A percentile compares a stretch with the other conserved stretches of the same genome.
Evolutionary conservation across 192 early-diverging fungal species (phyloP).

Genomic region (Backusella sp.): DNA sequence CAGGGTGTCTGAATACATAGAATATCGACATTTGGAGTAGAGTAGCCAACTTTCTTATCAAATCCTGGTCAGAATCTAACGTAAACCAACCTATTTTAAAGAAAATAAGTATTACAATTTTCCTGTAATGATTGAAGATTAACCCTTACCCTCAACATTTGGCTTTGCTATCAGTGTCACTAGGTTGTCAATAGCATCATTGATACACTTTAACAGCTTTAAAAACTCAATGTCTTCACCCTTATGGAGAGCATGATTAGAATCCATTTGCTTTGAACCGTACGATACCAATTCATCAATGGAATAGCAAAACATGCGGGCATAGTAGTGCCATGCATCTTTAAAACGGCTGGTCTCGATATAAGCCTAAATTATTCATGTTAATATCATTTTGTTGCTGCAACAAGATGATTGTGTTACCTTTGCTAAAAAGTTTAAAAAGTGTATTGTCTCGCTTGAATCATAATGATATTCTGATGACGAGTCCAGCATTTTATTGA

Average conservation of each 20-base stretch:
- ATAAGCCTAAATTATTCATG: constrained; percentile 21
- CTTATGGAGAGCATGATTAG: constrained; percentile 21
- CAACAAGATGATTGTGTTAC: neutral
- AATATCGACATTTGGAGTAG: constrained; percentile 25
- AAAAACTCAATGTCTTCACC: constrained; percentile 41
- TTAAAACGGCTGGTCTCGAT: constrained; percentile 22
- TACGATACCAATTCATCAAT: constrained; percentile 32
- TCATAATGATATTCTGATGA: constrained; percentile 1
- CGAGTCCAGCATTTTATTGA: neutral
- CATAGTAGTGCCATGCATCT: constrained; percentile 40
- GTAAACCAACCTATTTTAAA: constrained; percentile 12
- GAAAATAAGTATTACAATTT: neutral
- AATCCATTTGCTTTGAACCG: neutral
- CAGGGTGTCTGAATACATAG: constrained; percentile 34
- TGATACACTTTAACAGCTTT: constrained; percentile 30
- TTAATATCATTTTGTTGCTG: neutral
- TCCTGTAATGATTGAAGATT: no score
- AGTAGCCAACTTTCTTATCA: constrained; percentile 4
- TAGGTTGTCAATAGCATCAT: constrained; percentile 22
- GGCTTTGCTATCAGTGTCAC: constrained; percentile 1
- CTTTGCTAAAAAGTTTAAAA: constrained; percentile 5
- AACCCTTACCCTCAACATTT: constrained; percentile 3
- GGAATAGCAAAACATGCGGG: constrained; percentile 35
- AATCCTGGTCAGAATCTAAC: neutral
- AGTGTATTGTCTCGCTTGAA: neutral